A percentile compares a stretch with the other conserved stretches of the same genome.
Evolutionary conservation across 2,329 filamentous ascomycete genomes (phyloP).

Genomic region (Tolypocladium pustulatum): DNA sequence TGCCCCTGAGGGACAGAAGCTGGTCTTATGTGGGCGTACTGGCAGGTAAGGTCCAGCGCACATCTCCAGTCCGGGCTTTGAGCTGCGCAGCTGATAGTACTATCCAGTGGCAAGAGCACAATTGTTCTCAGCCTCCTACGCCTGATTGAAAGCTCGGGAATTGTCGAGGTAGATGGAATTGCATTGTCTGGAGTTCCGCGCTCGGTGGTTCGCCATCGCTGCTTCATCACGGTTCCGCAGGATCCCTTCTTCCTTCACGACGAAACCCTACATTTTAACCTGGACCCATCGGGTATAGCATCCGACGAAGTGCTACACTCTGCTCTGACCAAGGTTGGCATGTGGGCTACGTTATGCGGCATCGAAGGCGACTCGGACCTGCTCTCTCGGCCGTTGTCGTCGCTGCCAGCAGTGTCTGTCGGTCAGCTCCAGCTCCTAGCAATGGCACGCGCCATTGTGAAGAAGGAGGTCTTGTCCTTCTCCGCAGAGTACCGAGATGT

Average conservation of each 20-base stretch:
- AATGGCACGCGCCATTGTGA: neutral
- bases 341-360: neutral
- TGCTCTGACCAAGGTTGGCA: neutral
- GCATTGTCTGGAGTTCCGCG: neutral
- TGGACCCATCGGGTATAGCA: neutral
- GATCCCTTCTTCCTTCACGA: neutral
- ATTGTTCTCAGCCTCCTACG: neutral
- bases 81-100: neutral
- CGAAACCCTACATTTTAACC: neutral
- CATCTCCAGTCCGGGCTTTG: neutral
- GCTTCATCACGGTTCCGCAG: neutral
- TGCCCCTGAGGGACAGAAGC: neutral
- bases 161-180: neutral
- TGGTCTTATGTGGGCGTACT: neutral
- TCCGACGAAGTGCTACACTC: neutral
- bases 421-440: neutral
- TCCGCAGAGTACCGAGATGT: neutral
- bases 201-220: neutral
- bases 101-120: neutral
- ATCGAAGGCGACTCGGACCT: neutral
- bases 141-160: neutral
- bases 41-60: neutral
- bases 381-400: neutral
- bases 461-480: neutral
- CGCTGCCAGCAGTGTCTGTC: neutral